These are phyloP conservation scores for Russula abietina DNA, from an alignment of 768 basidiomycete genomes.

Conservation along the genomic window DNA sequence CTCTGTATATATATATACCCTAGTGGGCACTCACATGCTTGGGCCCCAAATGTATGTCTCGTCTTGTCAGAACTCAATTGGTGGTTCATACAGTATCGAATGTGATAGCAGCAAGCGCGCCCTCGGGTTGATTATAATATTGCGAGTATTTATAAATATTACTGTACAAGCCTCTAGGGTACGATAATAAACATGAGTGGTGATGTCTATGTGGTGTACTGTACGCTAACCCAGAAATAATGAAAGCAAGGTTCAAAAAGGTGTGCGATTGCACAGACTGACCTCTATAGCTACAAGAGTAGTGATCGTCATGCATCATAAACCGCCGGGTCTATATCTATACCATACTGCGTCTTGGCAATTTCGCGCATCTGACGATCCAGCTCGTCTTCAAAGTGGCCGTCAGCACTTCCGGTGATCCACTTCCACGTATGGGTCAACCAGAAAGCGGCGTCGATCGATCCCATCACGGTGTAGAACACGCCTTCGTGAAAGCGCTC, in stretches of 20 bases:
- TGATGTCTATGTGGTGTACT: background rate
- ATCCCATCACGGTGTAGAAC: conserved; percentile 60
- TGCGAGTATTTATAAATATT: no score
- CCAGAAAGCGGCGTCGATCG: conserved; percentile 71
- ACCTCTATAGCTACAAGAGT: no score
- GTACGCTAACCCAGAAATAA: background rate
- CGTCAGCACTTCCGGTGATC: conserved; percentile 6
- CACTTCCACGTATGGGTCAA: conserved; percentile 24
- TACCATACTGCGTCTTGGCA: conserved; percentile 17
- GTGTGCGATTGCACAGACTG: no score
- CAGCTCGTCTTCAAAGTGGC: conserved; percentile 14
- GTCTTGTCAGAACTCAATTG: no score
- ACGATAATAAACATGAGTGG: background rate
- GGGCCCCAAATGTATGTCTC: background rate
- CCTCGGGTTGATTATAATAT: no score
- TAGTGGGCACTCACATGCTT: background rate
- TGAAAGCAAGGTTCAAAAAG: background rate
- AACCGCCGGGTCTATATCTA: conserved; percentile 13
- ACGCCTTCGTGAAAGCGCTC: conserved; percentile 56
- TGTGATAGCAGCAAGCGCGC: no score
- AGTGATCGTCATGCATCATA: conserved; percentile 10
- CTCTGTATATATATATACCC: background rate
- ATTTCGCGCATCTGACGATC: conserved; percentile 18
- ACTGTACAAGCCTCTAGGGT: no score
- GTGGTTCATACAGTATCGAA: no score